These are phyloP conservation scores for Pholiota conissans DNA, from an alignment of 768 basidiomycete genomes.

Conservation along the genomic window DNA sequence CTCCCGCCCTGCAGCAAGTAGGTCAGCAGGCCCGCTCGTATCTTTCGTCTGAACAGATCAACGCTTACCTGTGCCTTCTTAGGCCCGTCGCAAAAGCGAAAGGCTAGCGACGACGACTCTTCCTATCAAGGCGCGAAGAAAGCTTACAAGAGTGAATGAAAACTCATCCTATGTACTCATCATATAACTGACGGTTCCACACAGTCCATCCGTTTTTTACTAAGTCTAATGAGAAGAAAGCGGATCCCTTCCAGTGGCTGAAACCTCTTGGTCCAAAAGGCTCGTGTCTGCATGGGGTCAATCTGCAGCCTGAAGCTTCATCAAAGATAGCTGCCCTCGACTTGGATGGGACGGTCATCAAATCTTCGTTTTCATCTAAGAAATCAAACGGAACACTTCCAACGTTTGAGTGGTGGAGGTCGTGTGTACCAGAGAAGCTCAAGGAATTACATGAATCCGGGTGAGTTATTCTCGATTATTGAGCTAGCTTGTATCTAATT, in stretches of 20 bases:
- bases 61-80: not conserved
- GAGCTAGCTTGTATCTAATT: not conserved
- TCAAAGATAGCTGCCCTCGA: constrained; percentile 81
- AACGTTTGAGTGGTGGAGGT: constrained; percentile 74
- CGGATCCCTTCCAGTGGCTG: constrained; percentile 39
- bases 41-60: not conserved
- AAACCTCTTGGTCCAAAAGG: constrained; percentile 34
- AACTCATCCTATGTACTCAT: not conserved
- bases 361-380: constrained; percentile 30
- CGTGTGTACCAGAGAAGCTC: constrained; percentile 61
- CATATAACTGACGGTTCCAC: not conserved
- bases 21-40: not conserved
- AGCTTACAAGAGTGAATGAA: constrained; percentile 18
- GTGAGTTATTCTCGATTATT: constrained; percentile 34
- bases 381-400: constrained; percentile 32
- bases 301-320: constrained; percentile 40
- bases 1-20: not conserved
- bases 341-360: constrained; percentile 87
- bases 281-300: constrained; percentile 43
- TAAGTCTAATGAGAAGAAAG: constrained; percentile 15
- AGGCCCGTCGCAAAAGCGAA: constrained; percentile 19
- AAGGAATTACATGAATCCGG: constrained; percentile 59
- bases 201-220: constrained; percentile 37
- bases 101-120: not conserved
- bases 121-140: constrained; percentile 1